These are phyloP conservation scores for Nannizzia gypsea DNA, from an alignment of 2,329 filamentous ascomycete genomes.

Conservation along the genomic window DNA sequence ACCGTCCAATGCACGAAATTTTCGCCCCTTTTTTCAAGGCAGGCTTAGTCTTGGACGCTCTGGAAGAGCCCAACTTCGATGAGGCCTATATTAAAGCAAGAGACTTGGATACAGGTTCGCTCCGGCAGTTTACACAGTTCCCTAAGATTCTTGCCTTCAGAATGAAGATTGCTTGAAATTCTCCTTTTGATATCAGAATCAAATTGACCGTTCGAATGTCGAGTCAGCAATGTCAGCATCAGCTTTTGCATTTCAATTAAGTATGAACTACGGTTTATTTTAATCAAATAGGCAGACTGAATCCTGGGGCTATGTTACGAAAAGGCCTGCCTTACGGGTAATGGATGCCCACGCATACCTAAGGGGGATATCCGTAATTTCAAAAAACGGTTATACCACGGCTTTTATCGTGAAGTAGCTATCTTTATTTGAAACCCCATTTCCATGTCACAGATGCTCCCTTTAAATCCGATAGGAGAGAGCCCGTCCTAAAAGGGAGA, in stretches of 20 bases:
- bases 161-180: slow-evolving; percentile 6
- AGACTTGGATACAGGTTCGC: slow-evolving; percentile 7
- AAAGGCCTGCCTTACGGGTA: not conserved
- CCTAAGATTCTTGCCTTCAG: slow-evolving; percentile 15
- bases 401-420: no score
- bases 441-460: no score
- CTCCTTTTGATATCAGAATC: not conserved
- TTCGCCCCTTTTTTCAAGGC: slow-evolving; percentile 34
- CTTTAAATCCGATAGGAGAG: no score
- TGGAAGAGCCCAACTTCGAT: slow-evolving; percentile 39
- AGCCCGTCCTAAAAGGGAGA: no score
- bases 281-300: no score
- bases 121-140: slow-evolving; percentile 13
- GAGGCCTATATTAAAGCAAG: slow-evolving; percentile 15
- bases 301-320: not conserved
- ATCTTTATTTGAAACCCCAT: no score
- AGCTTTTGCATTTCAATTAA: no score
- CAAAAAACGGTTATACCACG: no score
- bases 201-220: not conserved
- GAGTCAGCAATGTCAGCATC: not conserved
- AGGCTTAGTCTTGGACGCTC: slow-evolving; percentile 35
- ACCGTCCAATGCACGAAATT: slow-evolving; percentile 37
- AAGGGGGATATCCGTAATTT: no score
- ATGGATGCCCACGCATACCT: not conserved
- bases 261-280: no score